phyloP scores from a whole-genome alignment of 805 yeast species.

The Wickerhamomyces ciferrii region DNA sequence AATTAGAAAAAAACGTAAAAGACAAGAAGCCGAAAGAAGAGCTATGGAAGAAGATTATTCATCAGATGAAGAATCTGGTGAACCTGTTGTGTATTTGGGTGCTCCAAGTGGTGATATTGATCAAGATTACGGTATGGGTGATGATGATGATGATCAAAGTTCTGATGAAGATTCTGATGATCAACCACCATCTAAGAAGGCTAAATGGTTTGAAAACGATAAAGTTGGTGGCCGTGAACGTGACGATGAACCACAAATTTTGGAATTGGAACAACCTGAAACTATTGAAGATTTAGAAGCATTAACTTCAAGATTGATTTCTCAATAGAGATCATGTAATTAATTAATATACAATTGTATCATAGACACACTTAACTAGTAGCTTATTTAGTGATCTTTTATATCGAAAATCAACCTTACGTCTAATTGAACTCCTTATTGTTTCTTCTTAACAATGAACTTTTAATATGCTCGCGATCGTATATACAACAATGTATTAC shows the following conservation, averaged over 20 bases:
- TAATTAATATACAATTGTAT: no score
- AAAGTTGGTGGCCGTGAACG: conserved; percentile 23
- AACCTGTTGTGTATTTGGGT: conserved; percentile 14
- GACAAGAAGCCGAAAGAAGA: conserved; percentile 72
- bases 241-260: conserved; percentile 30
- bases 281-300: conserved; percentile 94
- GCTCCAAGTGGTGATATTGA: conserved; percentile 36
- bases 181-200: conserved; percentile 25
- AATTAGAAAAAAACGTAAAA: conserved; percentile 82
- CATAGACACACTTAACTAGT: no score
- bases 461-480: no score
- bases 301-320: conserved; percentile 50
- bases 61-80: conserved; percentile 21
- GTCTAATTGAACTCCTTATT: no score
- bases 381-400: no score
- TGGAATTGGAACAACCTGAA: conserved; percentile 84
- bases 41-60: conserved; percentile 22
- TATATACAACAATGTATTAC: no score
- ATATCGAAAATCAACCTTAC: no score
- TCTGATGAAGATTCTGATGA: conserved; percentile 17
- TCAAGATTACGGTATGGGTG: conserved; percentile 31
- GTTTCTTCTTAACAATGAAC: no score
- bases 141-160: conserved; percentile 17
- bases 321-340: no score
- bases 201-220: conserved; percentile 33